These are phyloP conservation scores for Aureobasidium uvarum DNA, from an alignment of 2,329 filamentous ascomycete genomes.

Conservation along the genomic window DNA sequence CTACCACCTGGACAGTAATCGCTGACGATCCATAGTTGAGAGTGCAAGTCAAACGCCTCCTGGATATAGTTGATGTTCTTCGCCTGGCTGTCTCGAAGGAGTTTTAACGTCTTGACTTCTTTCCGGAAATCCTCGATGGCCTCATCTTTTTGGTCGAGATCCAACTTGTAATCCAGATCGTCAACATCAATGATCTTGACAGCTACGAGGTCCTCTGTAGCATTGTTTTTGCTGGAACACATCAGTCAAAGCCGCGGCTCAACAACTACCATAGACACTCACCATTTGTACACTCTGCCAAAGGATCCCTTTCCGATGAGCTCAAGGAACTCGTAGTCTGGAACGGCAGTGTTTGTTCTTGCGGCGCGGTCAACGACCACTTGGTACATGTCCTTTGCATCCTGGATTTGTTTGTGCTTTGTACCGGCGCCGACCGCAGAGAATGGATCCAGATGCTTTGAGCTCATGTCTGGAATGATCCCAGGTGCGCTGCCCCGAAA, in stretches of 20 bases:
- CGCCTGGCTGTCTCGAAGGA: slow-evolving; percentile 70
- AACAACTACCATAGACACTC: neutral
- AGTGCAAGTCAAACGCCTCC: slow-evolving; percentile 72
- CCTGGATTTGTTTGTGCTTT: slow-evolving; percentile 59
- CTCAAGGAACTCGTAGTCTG: slow-evolving; percentile 66
- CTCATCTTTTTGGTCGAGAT: slow-evolving; percentile 66
- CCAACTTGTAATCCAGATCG: slow-evolving; percentile 63
- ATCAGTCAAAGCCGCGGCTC: neutral
- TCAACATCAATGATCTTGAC: slow-evolving; percentile 86
- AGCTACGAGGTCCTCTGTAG: slow-evolving; percentile 58
- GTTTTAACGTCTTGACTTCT: slow-evolving; percentile 65
- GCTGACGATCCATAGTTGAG: slow-evolving; percentile 83
- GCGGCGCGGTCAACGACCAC: slow-evolving; percentile 62
- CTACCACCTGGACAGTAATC: slow-evolving; percentile 85
- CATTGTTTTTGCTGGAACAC: slow-evolving; percentile 41
- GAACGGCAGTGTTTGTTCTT: slow-evolving; percentile 59
- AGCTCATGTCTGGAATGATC: slow-evolving; percentile 33
- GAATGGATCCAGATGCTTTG: slow-evolving; percentile 33
- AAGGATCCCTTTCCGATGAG: slow-evolving; percentile 74
- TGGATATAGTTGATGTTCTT: slow-evolving; percentile 79
- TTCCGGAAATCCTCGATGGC: slow-evolving; percentile 57
- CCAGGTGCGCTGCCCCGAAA: neutral
- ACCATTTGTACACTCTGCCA: slow-evolving; percentile 69
- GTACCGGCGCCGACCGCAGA: slow-evolving; percentile 27
- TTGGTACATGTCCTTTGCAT: slow-evolving; percentile 68